phyloP scores from a whole-genome alignment of 257 asterid species.

The Nicotiana tabacum region DNA sequence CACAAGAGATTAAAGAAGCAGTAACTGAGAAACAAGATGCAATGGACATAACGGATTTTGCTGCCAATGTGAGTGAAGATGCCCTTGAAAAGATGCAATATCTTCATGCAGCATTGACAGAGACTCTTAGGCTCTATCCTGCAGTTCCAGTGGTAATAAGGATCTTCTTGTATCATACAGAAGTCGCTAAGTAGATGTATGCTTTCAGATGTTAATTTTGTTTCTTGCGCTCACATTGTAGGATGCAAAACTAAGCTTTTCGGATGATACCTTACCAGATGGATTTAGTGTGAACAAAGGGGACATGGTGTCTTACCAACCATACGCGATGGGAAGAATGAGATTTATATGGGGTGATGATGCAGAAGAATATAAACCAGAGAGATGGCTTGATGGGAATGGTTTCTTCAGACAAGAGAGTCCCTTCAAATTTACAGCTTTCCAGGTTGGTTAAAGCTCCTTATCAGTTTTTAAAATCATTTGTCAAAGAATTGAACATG shows the following conservation, averaged over 20 bases:
- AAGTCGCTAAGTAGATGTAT: neutral
- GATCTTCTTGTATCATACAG: neutral
- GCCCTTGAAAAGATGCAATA: slow-evolving; percentile 54
- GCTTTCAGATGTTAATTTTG: neutral
- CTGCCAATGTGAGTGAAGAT: slow-evolving; percentile 33
- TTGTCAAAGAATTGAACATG: too few relatives aligned
- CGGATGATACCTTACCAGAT: slow-evolving; percentile 43
- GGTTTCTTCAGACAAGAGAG: slow-evolving; percentile 39
- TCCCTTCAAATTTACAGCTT: slow-evolving; percentile 56
- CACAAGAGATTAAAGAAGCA: slow-evolving; percentile 33
- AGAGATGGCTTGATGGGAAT: slow-evolving; percentile 54
- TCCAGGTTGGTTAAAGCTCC: slow-evolving; percentile 34
- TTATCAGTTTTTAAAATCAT: neutral
- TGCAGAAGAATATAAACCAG: slow-evolving; percentile 43
- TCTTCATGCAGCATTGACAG: slow-evolving; percentile 52
- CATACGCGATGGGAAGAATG: slow-evolving; percentile 70
- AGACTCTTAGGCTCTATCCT: slow-evolving; percentile 61
- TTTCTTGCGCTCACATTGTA: neutral
- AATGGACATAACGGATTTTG: slow-evolving; percentile 26
- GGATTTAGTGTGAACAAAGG: slow-evolving; percentile 48
- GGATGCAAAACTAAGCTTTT: slow-evolving; percentile 42
- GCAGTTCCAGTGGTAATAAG: slow-evolving; percentile 60
- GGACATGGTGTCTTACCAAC: slow-evolving; percentile 36
- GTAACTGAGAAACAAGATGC: slow-evolving; percentile 13
- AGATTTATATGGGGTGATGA: slow-evolving; percentile 51